Evolutionary conservation across 768 basidiomycete genomes (phyloP), one percentile per base, ranked within the genome.

Genomic region (Lanmaoa rubissima): DNA sequence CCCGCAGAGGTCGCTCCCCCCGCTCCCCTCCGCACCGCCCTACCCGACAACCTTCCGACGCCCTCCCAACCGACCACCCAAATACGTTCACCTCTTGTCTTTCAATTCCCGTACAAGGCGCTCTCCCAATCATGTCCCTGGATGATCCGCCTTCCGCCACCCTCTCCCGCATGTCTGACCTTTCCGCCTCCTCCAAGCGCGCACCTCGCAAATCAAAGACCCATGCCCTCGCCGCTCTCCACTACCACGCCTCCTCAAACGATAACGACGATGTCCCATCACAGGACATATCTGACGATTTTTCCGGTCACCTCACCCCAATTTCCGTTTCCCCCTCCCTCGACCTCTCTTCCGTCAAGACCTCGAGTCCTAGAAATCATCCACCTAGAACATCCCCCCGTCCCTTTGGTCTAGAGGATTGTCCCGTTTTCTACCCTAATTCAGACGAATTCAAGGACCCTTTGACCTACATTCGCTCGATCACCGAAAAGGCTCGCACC

Each of bases 381-480:
- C 68, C 66, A 12, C 70, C 72, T 38, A 73, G 75, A 39, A 69
- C 70, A 49, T 72, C 70, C 19, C 72, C 75, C n/a, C 82, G 96
- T 41, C 86, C 90, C 12, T 98, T 98, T 73, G 92, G 83, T 17
- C 79, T 99, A 51, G 78, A 86, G 58, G 92, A 98, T 67, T 96
- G 93, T 64, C 97, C 92, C 5, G 85, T 84, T 62, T 99, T 85
- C 69, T 88, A 87, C 71, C 97, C 97, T 24, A 90, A 87, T 1
- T 68, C 75, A n/a, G 95, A 94, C 55, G 90, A 99, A 73, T 99
- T 94, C 74, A 85, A 83, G 69, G 92, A 98, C 75, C 94, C 96
- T 38, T 88, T 97, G 88, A 82, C 83, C 43, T 99, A 98, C 73
- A 90, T 99, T 72, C 84, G 83, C 69, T 85, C 85, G 56, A 89